Base-by-base conservation (phyloP, 1,284 basidiomycete genomes). In the Meira miltonrushii region DNA sequence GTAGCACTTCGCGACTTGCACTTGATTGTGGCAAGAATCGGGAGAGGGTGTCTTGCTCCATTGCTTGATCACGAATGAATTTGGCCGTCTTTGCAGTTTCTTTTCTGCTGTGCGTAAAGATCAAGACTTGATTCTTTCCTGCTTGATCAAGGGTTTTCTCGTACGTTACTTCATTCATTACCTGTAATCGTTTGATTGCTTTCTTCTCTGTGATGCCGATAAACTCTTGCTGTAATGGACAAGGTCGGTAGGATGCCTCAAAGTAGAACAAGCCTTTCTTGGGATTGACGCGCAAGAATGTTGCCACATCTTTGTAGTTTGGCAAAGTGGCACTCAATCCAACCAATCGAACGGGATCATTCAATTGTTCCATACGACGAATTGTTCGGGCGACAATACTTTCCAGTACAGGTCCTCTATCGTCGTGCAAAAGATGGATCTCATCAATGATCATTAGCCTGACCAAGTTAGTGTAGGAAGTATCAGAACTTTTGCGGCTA, bases 111-210 rank as follows among this genome's bases (percentile, higher is more conserved):
- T 99, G 95, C 0, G 97, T 92, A 74, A 98, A 98, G 38, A 98
- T 92, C 39, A 98, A 84, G 0, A 76, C 66, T 58, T 75, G 72
- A 43, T 75, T 76, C 55, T 72, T 67, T n/a, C 66, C 72, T 6
- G 70, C 72, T 43, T 77, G 75, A 25, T 77, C 74, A 48, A 75
- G 64, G 37, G 74, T 71, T 82, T 98, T 99, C 79, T 98, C 94
- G 82, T 98, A 98, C 79, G 93, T 95, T 43, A 98, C 93, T 78
- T 98, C 93, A 81, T 99, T 99, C 85, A 92, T 94, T 63, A 97
- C 87, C 77, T 97, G 92, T 76, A 94, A 89, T 3, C 95, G 86
- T 80, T 95, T 97, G 84, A 98, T 97, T 0, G 95, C 95, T 81
- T 97, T 98, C 84, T 96, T 97, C 82, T 98, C 95, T 0, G 94